Evolutionary conservation across 768 basidiomycete genomes (phyloP).

Genomic region (Tricholoma hemisulphureum): DNA sequence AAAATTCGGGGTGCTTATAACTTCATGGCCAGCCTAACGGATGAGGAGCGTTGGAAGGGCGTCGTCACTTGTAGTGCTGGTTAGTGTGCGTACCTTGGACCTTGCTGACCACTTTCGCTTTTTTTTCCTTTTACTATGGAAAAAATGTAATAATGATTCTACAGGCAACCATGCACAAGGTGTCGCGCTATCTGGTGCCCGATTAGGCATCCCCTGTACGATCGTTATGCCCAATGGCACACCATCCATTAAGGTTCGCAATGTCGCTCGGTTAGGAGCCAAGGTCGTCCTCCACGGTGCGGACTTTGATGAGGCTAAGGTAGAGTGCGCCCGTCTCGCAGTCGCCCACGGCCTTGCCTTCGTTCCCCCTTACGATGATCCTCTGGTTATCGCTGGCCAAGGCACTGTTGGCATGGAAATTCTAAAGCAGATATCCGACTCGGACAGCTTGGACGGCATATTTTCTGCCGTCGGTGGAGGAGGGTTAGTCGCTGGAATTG

Average conservation of each 20-base stretch:
- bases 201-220: slow-evolving; percentile 90
- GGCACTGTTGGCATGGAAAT: slow-evolving; percentile 96
- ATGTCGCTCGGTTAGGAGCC: slow-evolving; percentile 91
- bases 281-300: slow-evolving; percentile 89
- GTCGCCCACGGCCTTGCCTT: slow-evolving; percentile 74
- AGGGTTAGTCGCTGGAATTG: slow-evolving; percentile 87
- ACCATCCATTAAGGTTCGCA: slow-evolving; percentile 93
- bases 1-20: slow-evolving; percentile 99
- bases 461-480: slow-evolving; percentile 95
- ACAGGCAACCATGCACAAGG: slow-evolving; percentile 98
- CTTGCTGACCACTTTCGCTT: slow-evolving; percentile 8
- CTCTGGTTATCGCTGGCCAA: slow-evolving; percentile 94
- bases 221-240: slow-evolving; percentile 98
- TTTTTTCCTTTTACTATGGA: slow-evolving; percentile 7
- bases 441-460: slow-evolving; percentile 77
- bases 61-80: slow-evolving; percentile 98
- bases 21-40: slow-evolving; percentile 87
- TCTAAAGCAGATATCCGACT: slow-evolving; percentile 78
- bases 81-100: slow-evolving; percentile 59
- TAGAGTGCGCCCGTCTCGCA: slow-evolving; percentile 87
- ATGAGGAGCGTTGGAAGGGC: slow-evolving; percentile 95
- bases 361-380: slow-evolving; percentile 97
- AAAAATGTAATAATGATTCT: not conserved
- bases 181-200: slow-evolving; percentile 90
- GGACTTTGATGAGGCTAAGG: slow-evolving; percentile 96